Conservation (phyloP, 257 asterid species). For the Fraxinus americana region DNA sequence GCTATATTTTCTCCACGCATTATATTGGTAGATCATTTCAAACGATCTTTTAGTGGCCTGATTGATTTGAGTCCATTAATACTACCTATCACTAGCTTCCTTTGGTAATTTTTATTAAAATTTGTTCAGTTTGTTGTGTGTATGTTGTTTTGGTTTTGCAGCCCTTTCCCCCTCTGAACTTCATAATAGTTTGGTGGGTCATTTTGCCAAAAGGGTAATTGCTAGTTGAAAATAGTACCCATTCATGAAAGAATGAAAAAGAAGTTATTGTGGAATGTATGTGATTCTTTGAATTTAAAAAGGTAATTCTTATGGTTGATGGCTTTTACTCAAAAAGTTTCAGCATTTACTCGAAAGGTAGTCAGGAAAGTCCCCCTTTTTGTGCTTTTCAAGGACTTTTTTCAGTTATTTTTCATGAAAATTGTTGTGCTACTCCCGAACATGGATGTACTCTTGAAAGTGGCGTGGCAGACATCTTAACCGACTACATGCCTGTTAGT, state of each 20-base stretch:
- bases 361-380: not conserved
- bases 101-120: too few species aligned
- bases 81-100: not conserved
- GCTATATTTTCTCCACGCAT: not conserved
- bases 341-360: not conserved
- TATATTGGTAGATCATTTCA: not conserved
- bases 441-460: not conserved
- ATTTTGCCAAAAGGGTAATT: too few species aligned
- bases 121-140: too few species aligned
- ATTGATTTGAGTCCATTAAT: not conserved
- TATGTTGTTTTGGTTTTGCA: not conserved
- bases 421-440: not conserved
- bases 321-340: not conserved
- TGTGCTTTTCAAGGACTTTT: not conserved
- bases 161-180: not conserved
- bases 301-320: not conserved
- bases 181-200: too few species aligned
- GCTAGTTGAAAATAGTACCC: not conserved
- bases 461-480: not conserved
- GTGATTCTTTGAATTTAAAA: not conserved
- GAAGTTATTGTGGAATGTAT: not conserved
- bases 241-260: not conserved
- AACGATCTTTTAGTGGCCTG: too few species aligned
- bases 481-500: not conserved
- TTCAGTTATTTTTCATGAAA: too few species aligned